These are phyloP conservation scores for Citrus australasica DNA, from an alignment of 345 rosid genomes.

Conservation along the genomic window DNA sequence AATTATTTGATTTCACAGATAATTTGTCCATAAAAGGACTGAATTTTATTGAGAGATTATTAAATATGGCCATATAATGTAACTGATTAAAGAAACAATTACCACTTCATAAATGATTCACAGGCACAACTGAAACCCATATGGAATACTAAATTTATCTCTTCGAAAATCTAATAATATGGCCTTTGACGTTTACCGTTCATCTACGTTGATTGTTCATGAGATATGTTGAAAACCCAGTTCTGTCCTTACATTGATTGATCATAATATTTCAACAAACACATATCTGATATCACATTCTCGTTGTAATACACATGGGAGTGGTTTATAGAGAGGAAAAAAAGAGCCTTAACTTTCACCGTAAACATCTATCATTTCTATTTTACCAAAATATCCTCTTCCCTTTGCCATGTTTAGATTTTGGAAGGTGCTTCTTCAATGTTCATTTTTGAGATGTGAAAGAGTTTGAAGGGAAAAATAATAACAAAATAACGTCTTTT, in stretches of 20 bases:
- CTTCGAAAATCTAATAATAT: background rate
- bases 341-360: background rate
- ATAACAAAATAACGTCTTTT: background rate
- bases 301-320: too few species aligned
- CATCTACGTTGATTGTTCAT: background rate
- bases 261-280: background rate
- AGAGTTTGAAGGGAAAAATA: background rate
- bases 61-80: too few species aligned
- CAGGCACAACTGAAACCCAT: too few species aligned
- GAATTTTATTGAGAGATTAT: too few species aligned
- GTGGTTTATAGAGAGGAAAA: too few species aligned
- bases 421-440: background rate
- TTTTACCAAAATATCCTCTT: background rate
- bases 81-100: too few species aligned
- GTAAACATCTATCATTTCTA: background rate
- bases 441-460: background rate
- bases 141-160: background rate
- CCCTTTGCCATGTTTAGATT: background rate
- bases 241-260: background rate
- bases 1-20: too few species aligned
- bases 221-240: background rate
- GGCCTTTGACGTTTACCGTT: background rate
- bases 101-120: too few species aligned
- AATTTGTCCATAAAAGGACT: too few species aligned
- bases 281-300: too few species aligned